A percentile compares a stretch with the other conserved stretches of the same genome.
phyloP scores from a whole-genome alignment of 805 yeast species.

The Candida vartiovaarae region DNA sequence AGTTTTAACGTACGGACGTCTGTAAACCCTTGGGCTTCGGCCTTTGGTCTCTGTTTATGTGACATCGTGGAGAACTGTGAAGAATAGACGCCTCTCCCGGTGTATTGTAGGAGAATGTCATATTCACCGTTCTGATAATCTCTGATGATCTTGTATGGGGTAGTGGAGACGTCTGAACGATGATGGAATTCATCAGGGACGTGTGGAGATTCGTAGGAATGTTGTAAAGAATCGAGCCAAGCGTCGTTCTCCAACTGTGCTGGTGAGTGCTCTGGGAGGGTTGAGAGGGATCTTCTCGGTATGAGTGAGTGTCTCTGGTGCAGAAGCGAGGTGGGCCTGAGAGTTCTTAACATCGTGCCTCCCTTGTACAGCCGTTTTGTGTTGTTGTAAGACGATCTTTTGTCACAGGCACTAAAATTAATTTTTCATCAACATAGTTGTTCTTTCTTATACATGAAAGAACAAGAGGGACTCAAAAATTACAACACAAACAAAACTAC shows the following conservation, averaged over 20 bases:
- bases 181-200: neutral
- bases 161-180: neutral
- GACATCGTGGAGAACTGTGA: conserved; percentile 33
- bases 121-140: conserved; percentile 3
- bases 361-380: too few relatives aligned
- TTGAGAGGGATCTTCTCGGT: neutral
- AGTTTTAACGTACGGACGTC: conserved; percentile 67
- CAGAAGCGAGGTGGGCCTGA: neutral
- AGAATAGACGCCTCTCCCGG: conserved; percentile 13
- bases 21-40: conserved; percentile 38
- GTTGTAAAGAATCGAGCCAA: conserved; percentile 28
- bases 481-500: too few relatives aligned
- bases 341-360: neutral
- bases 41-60: conserved; percentile 35
- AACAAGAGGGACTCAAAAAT: too few relatives aligned
- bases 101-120: conserved; percentile 10
- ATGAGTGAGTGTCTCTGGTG: too few relatives aligned
- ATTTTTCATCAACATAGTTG: too few relatives aligned
- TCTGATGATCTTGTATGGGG: conserved; percentile 3
- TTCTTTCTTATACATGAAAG: too few relatives aligned
- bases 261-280: conserved; percentile 33
- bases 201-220: neutral
- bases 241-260: conserved; percentile 34
- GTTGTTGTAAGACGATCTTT: too few relatives aligned
- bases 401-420: too few relatives aligned